These are phyloP conservation scores for Phanerochaete carnosa DNA, from an alignment of 768 basidiomycete species.

Conservation along the genomic window DNA sequence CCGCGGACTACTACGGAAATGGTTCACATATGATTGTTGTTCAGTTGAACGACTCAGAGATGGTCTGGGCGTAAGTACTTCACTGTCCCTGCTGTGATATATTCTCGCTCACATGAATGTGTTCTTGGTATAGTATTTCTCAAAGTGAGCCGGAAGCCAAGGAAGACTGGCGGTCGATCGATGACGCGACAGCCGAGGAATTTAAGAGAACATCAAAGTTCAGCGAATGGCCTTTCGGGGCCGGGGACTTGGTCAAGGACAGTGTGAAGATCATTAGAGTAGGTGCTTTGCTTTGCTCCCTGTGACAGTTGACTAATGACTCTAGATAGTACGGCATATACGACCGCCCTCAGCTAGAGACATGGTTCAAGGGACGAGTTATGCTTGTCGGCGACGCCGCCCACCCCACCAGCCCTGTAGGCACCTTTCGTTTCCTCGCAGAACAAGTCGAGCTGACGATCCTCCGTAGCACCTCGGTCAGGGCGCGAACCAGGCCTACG, in stretches of 20 bases:
- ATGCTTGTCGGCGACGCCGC: slow-evolving; percentile 44
- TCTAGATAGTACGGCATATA: slow-evolving; percentile 39
- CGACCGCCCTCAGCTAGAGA: slow-evolving; percentile 37
- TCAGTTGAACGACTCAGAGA: not conserved
- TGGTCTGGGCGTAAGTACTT: not conserved
- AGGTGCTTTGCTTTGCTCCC: not conserved
- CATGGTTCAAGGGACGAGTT: slow-evolving; percentile 41
- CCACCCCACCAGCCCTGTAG: slow-evolving; percentile 44
- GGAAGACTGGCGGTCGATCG: not conserved
- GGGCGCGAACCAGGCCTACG: slow-evolving; percentile 44
- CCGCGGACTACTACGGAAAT: not conserved
- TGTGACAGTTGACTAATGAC: not conserved
- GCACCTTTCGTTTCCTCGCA: too few relatives aligned
- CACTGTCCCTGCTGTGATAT: not conserved
- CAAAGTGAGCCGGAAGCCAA: not conserved
- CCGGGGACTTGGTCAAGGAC: slow-evolving; percentile 23
- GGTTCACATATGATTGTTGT: not conserved
- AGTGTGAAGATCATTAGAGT: slow-evolving; percentile 28
- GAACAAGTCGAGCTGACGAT: too few relatives aligned
- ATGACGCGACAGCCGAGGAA: not conserved
- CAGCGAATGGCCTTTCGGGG: slow-evolving; percentile 24
- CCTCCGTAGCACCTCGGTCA: slow-evolving; percentile 39
- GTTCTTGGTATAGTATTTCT: not conserved
- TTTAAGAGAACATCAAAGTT: slow-evolving; percentile 19
- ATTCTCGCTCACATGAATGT: not conserved